Evolutionary conservation across 164 flowering plant species (phyloP), one percentile per base, ranked within the genome.

Genomic region (Dillenia suffruticosa): DNA sequence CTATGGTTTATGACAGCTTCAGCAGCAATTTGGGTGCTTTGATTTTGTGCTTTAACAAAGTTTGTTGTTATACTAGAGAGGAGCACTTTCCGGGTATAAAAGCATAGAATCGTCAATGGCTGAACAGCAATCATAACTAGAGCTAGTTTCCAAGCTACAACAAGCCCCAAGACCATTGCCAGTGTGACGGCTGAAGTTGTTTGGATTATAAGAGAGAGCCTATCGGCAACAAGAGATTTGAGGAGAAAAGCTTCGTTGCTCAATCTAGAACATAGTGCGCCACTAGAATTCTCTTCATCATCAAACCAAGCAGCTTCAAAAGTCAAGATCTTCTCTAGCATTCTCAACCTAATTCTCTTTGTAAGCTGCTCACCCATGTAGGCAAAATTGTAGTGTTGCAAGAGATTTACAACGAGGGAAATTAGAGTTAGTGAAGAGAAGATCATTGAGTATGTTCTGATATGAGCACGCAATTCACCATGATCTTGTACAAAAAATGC

Each of bases 221-320:
- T 72, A 49, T 92, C 93, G 0, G 92, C 93, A 0, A 92, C 90
- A 2, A 92, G 79, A 55, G 98, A 84, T 57, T 88, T 92, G 16
- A 90, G 90, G 77, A 81, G 73, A 40, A 90, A 75, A 17, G 96
- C 97, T 47, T 92, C 93, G 67, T 78, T 76, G 76, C 86, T 85
- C 53, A 92, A 65, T 60, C 92, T 82, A 10, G 92, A 79, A 59
- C 88, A 86, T 19, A 92, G 67, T 2, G 85, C 89, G 1, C 89
- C 90, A 54, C 88, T 88, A 0, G 96, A 83, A 59, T 92, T 89
- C 16, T 78, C 58, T 44, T 88, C 96, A 24, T 86, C 86, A 53
- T 92, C 98, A 45, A 92, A 92, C 97, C 97, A 89, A 8, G 95
- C 96, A 6, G 89, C 59, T 64, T 92, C 98, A 47, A 92, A 92